phyloP scores from a whole-genome alignment of 1,284 basidiomycete species.

The Schizophyllum commune region DNA sequence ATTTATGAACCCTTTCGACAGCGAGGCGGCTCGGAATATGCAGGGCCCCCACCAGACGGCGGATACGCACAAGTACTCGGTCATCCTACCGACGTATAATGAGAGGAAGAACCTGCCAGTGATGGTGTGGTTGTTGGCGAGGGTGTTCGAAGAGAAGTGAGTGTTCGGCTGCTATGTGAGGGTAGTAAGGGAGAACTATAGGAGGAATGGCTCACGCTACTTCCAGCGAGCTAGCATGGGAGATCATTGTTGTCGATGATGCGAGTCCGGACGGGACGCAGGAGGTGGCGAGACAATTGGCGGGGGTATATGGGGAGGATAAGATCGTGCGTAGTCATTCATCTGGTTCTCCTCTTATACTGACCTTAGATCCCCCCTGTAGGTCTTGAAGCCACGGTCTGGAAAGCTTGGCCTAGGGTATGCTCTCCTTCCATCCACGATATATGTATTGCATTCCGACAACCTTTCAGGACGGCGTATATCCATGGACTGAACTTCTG shows the following conservation, averaged over 20 bases:
- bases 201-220: conserved; percentile 1
- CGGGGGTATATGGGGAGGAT: conserved; percentile 74
- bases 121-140: conserved; percentile 77
- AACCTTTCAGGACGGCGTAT: conserved; percentile 68
- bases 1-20: conserved; percentile 60
- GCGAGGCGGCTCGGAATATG: conserved; percentile 48
- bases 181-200: neutral
- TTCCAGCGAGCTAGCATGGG: conserved; percentile 50
- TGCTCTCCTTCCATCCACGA: conserved; percentile 9
- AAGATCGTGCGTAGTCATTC: conserved; percentile 55
- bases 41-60: conserved; percentile 46
- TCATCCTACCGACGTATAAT: conserved; percentile 90
- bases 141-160: conserved; percentile 69
- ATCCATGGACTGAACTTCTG: conserved; percentile 86
- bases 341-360: neutral
- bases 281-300: conserved; percentile 76
- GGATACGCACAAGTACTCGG: conserved; percentile 75
- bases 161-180: conserved; percentile 19
- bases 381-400: conserved; percentile 78
- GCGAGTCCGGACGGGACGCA: conserved; percentile 90
- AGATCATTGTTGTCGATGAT: conserved; percentile 88
- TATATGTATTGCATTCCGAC: conserved; percentile 4
- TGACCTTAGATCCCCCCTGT: neutral
- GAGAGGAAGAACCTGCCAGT: conserved; percentile 88
- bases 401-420: conserved; percentile 88